Percentiles rank a stretch among this genome's conserved stretches.
These are phyloP conservation scores for Thuidium tamariscinum DNA, from an alignment of 225 moss, liverwort and hornwort genomes.

Conservation along the genomic window DNA sequence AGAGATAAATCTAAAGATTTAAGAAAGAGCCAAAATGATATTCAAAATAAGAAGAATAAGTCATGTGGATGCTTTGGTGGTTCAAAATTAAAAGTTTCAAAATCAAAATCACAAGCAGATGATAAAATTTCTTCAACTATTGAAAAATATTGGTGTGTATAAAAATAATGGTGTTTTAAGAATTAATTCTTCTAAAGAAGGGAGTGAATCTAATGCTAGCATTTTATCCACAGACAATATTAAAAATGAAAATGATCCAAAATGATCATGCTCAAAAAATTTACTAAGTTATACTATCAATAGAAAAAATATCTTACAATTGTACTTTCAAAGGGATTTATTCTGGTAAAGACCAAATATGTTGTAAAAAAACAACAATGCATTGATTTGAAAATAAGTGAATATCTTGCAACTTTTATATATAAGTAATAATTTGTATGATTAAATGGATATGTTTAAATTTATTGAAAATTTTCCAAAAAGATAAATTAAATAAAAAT, in stretches of 20 bases:
- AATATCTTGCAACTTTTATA: background rate
- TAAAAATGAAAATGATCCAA: background rate
- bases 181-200: background rate
- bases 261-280: background rate
- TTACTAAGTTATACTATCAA: background rate
- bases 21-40: background rate
- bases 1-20: background rate
- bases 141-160: no score
- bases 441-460: no score
- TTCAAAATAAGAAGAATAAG: background rate
- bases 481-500: fast-evolving
- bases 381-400: no score
- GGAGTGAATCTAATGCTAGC: background rate
- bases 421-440: background rate
- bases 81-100: background rate
- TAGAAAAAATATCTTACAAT: background rate
- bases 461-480: background rate
- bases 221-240: no score
- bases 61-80: background rate
- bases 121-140: background rate
- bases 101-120: background rate
- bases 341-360: background rate
- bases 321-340: background rate
- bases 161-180: background rate
- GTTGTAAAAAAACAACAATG: background rate